Evolutionary conservation across 805 yeast species (phyloP).

Genomic region (Kazachstania taianensis): DNA sequence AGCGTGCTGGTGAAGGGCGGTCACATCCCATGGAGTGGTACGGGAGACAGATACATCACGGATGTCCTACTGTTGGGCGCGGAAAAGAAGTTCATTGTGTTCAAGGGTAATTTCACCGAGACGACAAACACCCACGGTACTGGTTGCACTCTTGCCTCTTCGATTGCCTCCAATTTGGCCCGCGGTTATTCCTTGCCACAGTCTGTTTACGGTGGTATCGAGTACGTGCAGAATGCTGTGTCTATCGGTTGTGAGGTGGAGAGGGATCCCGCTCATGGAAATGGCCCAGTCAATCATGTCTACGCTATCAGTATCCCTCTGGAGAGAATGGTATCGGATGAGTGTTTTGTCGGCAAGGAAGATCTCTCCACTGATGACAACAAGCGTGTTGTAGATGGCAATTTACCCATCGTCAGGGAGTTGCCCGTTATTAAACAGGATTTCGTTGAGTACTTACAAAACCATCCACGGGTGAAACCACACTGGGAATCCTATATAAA

Average conservation of each 20-base stretch:
- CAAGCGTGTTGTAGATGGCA: background rate
- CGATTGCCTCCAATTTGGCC: slow-evolving; percentile 70
- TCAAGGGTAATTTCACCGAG: slow-evolving; percentile 36
- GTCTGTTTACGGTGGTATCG: slow-evolving; percentile 48
- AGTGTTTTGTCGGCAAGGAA: slow-evolving; percentile 22
- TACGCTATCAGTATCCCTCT: slow-evolving; percentile 31
- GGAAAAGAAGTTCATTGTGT: slow-evolving; percentile 31
- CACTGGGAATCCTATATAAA: slow-evolving; percentile 49
- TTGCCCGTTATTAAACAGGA: slow-evolving; percentile 8
- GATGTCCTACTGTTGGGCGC: slow-evolving; percentile 45
- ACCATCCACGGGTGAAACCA: slow-evolving; percentile 45
- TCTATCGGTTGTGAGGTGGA: slow-evolving; percentile 32
- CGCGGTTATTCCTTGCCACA: slow-evolving; percentile 36
- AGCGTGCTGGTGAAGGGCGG: slow-evolving; percentile 75
- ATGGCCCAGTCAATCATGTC: slow-evolving; percentile 72
- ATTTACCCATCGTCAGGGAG: slow-evolving; percentile 2
- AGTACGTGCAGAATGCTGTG: slow-evolving; percentile 60
- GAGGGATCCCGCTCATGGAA: slow-evolving; percentile 35
- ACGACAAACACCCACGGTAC: slow-evolving; percentile 74
- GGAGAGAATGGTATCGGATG: slow-evolving; percentile 27
- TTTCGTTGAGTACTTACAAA: slow-evolving; percentile 40
- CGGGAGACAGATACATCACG: slow-evolving; percentile 30
- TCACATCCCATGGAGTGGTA: slow-evolving; percentile 42
- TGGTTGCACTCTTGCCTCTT: slow-evolving; percentile 78
- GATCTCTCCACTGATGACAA: slow-evolving; percentile 1